Conservation (phyloP, 2,329 filamentous ascomycete species). For the Cladosporium oxysporum region DNA sequence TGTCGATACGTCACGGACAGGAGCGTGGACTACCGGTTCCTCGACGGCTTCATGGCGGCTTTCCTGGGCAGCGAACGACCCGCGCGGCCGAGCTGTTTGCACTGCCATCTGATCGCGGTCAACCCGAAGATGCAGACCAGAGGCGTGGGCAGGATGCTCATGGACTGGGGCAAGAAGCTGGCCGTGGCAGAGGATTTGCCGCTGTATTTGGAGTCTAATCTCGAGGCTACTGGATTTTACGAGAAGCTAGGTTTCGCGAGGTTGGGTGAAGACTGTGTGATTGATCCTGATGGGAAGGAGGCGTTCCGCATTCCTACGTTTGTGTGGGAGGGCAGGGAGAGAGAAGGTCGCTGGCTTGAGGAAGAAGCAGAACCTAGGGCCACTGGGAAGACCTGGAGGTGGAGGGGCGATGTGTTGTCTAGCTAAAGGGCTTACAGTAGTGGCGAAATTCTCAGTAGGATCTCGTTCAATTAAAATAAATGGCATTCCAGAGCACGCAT, state of each 20-base stretch:
- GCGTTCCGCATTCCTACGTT: neutral
- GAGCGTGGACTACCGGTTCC: slow-evolving; percentile 1
- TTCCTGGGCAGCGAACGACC: neutral
- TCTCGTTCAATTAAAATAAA: too few relatives aligned
- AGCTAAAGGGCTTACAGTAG: neutral
- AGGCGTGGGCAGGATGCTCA: neutral
- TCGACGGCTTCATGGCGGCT: neutral
- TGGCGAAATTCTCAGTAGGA: too few relatives aligned
- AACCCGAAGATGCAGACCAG: neutral
- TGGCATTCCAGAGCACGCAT: neutral
- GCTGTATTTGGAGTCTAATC: slow-evolving; percentile 2
- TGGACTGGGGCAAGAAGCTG: slow-evolving; percentile 8
- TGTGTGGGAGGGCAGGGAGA: slow-evolving; percentile 1
- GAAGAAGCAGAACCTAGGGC: neutral
- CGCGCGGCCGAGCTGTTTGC: neutral
- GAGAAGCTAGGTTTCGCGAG: neutral
- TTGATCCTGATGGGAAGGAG: neutral
- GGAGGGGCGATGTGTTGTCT: neutral
- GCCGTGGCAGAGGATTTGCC: neutral
- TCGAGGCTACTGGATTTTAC: slow-evolving; percentile 9
- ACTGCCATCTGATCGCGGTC: neutral
- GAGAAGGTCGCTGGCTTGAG: neutral
- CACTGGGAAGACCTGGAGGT: neutral
- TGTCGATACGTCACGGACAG: slow-evolving; percentile 3
- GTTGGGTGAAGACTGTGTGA: neutral